A percentile compares a stretch with the other conserved stretches of the same genome.
phyloP scores from a whole-genome alignment of 2,329 filamentous ascomycete species.

The Nakataea oryzae region DNA sequence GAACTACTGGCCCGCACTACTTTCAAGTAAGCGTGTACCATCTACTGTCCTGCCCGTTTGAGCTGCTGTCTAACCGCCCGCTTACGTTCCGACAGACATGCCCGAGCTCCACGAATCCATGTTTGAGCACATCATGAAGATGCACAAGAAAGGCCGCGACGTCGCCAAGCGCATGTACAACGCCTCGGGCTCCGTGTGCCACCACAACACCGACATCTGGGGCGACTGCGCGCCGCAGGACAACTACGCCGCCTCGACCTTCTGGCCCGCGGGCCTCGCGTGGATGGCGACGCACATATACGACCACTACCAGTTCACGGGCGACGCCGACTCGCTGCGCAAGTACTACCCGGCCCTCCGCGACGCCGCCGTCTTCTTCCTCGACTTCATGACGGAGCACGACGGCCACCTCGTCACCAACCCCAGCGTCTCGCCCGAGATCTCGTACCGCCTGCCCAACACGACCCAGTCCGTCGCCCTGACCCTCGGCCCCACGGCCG shows the following conservation, averaged over 20 bases:
- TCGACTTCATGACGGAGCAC: constrained; percentile 18
- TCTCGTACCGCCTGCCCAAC: constrained; percentile 11
- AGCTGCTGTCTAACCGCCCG: too few relatives aligned
- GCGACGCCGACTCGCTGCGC: constrained; percentile 17
- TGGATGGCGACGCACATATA: constrained; percentile 29
- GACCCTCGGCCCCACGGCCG: background rate
- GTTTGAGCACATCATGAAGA: constrained; percentile 23
- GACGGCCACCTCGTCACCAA: constrained; percentile 15
- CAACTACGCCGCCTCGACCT: constrained; percentile 13
- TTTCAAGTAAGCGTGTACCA: constrained; percentile 7
- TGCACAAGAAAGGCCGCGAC: constrained; percentile 12
- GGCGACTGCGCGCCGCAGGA: constrained; percentile 11
- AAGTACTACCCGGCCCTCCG: constrained; percentile 17
- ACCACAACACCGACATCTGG: constrained; percentile 13
- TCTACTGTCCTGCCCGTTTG: background rate
- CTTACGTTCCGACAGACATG: constrained; percentile 7
- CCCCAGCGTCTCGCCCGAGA: constrained; percentile 17
- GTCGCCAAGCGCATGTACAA: constrained; percentile 11
- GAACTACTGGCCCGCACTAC: constrained; percentile 27
- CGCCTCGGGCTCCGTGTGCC: constrained; percentile 8
- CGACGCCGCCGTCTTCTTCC: constrained; percentile 17
- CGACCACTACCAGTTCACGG: constrained; percentile 25
- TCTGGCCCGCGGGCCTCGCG: constrained; percentile 28
- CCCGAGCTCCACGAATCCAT: constrained; percentile 22
- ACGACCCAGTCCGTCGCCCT: constrained; percentile 1